These are phyloP conservation scores for Acer saccharum DNA, from an alignment of 345 rosid genomes.

Conservation along the genomic window DNA sequence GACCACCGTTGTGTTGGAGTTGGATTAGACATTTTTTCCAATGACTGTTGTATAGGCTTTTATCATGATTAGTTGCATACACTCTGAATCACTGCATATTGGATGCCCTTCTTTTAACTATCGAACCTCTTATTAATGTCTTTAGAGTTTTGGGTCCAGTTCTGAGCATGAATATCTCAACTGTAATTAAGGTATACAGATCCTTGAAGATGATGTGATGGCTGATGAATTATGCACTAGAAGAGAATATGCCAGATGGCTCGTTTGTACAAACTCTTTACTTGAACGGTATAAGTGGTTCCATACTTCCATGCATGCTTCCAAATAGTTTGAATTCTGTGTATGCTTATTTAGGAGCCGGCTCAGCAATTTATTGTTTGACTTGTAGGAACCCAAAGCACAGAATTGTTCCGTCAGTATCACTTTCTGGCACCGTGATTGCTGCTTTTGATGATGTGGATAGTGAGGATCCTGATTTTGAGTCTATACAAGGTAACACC, in stretches of 20 bases:
- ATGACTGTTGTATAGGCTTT: neutral
- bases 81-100: slow-evolving; percentile 14
- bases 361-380: slow-evolving; percentile 18
- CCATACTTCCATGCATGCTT: neutral
- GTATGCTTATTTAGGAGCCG: slow-evolving; percentile 21
- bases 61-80: slow-evolving; percentile 4
- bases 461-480: slow-evolving; percentile 61
- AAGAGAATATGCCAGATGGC: slow-evolving; percentile 89
- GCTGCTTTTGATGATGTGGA: slow-evolving; percentile 79
- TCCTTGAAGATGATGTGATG: slow-evolving; percentile 58
- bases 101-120: neutral
- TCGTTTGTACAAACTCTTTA: slow-evolving; percentile 56
- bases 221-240: slow-evolving; percentile 79
- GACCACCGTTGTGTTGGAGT: neutral
- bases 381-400: slow-evolving; percentile 64
- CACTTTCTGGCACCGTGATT: slow-evolving; percentile 57
- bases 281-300: slow-evolving; percentile 62
- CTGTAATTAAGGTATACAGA: slow-evolving; percentile 60
- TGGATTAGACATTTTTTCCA: neutral
- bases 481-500: slow-evolving; percentile 61
- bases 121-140: neutral
- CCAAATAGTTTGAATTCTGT: slow-evolving; percentile 8
- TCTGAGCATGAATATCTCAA: slow-evolving; percentile 46
- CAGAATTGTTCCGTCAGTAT: slow-evolving; percentile 60
- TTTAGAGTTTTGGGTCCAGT: slow-evolving; percentile 35